Base-by-base conservation (phyloP, 2,329 filamentous ascomycete genomes). In the Apiospora malaysiana region DNA sequence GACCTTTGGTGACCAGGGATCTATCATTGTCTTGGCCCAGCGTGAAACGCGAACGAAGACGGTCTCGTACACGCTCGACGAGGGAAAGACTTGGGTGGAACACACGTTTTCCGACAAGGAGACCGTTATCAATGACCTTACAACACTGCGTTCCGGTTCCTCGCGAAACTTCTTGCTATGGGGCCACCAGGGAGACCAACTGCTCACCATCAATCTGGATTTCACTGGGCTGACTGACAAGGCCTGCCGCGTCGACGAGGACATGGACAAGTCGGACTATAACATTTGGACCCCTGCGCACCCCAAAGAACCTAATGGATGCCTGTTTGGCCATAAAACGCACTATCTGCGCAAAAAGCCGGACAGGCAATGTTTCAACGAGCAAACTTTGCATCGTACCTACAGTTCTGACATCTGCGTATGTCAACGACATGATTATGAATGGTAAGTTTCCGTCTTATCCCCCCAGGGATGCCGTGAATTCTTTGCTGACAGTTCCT, bases 1-100 rank as follows among this genome's bases (percentile, higher is more conserved):
- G 94, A 94, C 97, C 78, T 97, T 94, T 79, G 97, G 96, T 71
- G 97, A 99, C 77, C 94, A 97, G 80, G 96, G 96, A 40, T 96
- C 94, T 7, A 92, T 98, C 76, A 90, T 98, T 73, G 94, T 97
- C 56, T 91, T 99, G 67, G 94, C 95, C 27, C 89, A 92, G 77
- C 90, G 94, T 71, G 86, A 88, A 18, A 87, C 87, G 69, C 86
- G 89, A 68, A 94, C 92, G 5, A 92, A 92, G 74, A 82, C 85
- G 0, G 83, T 95, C 69, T 90, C 89, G 71, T 98, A 96, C 82
- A 92, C 93, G 21, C 85, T 91, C 14, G 92, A 99, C 78, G 92
- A 95, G 78, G 96, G 97, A 73, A 83, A 88, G 59, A 92, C 85
- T 1, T 99, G 96, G 96, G 82, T 84, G 25, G 88, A 93, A 68